Evolutionary conservation across 768 basidiomycete species (phyloP), one percentile per base, ranked within the genome.

Genomic region (Panus rudis): DNA sequence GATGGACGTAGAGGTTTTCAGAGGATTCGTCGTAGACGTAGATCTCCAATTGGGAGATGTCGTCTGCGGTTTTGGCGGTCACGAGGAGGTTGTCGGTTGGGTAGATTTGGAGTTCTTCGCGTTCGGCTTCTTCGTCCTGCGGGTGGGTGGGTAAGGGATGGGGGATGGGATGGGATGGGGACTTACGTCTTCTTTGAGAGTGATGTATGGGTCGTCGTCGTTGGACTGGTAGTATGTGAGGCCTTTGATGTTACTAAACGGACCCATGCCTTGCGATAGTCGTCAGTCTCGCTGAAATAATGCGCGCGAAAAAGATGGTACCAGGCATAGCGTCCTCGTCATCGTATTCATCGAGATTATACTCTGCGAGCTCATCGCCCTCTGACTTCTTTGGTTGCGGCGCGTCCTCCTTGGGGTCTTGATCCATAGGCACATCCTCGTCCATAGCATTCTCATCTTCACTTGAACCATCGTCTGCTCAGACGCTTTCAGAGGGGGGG

Each of bases 191-290:
- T 92, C 89, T 74, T 96, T 93, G 28, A 98, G 64, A 0, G 94
- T 98, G 52, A 99, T 87, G 57, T 93, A 98, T 0, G 96, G 96
- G 63, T 99, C 96, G 26, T 97, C 91, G 42, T 87, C 76, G 56
- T 92, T 92, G 54, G 92, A 81, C 40, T 81, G 78, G 63, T 97
- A 92, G 59, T 88, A 94, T 17, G 85, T 84, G 39, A 99, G 67
- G 14, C 93, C 94, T 59, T 96, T 94, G 63, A 98, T 91, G 55
- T 90, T 93, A 62, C 84, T 91, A 66, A 99, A 99, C 14, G 87
- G 86, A 28, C 92, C 85, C 48, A 66, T 59, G 33, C 67, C 85
- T 86, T 4, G 3, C 22, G 24, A 41, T 33, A 19, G 31, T 49
- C 39, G 39, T 58, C 42, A 31, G 26, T 28, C 49, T 46, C 35